These are phyloP conservation scores for Microcos paniculata DNA, from an alignment of 345 rosid species.

Conservation along the genomic window DNA sequence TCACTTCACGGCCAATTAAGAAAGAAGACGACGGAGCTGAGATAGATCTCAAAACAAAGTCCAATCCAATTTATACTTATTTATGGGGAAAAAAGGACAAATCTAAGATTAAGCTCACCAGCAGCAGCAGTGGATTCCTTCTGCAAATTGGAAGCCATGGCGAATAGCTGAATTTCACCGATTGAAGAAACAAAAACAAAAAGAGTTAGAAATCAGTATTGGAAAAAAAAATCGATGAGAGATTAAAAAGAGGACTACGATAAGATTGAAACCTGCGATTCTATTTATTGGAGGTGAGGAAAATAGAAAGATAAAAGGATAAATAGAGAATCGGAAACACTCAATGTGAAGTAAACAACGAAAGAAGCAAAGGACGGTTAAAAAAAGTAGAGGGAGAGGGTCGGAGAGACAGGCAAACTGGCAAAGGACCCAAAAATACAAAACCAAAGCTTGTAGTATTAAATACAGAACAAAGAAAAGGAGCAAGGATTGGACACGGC, in stretches of 20 bases:
- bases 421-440: too few species aligned
- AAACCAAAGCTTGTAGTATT: not conserved
- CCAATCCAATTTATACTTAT: not conserved
- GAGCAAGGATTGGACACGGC: not conserved
- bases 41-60: constrained; percentile 13
- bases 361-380: too few species aligned
- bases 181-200: constrained; percentile 16
- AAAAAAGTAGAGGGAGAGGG: not conserved
- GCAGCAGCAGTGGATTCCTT: constrained; percentile 50
- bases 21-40: not conserved
- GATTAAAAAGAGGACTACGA: not conserved
- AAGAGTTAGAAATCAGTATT: not conserved
- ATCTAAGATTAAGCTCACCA: constrained; percentile 36
- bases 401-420: too few species aligned
- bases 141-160: constrained; percentile 64
- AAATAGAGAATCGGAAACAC: constrained; percentile 4
- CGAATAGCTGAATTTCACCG: constrained; percentile 18
- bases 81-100: not conserved
- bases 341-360: not conserved
- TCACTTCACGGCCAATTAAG: not conserved
- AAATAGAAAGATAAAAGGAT: not conserved
- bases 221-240: not conserved
- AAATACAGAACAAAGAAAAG: not conserved
- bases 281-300: not conserved
- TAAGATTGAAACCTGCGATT: not conserved